phyloP scores from a whole-genome alignment of 2,329 filamentous ascomycete species.

The Ophiostoma ulmi region DNA sequence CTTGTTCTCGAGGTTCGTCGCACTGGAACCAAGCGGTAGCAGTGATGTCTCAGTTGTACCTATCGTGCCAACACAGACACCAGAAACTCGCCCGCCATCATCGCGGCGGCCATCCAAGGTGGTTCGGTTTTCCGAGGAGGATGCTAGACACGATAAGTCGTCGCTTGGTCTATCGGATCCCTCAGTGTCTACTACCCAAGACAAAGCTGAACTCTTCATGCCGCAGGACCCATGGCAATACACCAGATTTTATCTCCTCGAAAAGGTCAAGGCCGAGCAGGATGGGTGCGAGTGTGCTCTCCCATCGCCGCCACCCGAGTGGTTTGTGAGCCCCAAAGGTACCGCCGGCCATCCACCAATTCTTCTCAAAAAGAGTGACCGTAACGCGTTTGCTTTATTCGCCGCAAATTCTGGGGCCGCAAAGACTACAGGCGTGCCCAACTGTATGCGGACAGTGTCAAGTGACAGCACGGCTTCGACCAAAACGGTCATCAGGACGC shows the following conservation, averaged over 20 bases:
- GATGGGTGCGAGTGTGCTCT: conserved; percentile 24
- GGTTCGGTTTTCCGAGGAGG: conserved; percentile 26
- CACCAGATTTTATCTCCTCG: conserved; percentile 23
- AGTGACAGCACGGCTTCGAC: conserved; percentile 18
- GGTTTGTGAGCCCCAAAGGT: conserved; percentile 14
- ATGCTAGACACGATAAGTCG: background rate
- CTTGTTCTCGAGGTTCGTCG: conserved; percentile 25
- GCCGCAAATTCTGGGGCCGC: background rate
- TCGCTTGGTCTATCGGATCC: background rate
- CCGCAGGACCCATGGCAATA: conserved; percentile 26
- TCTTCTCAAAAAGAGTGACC: conserved; percentile 7
- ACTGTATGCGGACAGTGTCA: conserved; percentile 16
- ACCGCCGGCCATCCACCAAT: conserved; percentile 8
- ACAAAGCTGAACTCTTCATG: background rate
- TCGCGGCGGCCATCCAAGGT: conserved; percentile 25
- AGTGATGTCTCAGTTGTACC: background rate
- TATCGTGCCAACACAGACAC: background rate
- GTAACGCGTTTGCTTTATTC: conserved; percentile 13
- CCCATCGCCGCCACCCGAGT: conserved; percentile 19
- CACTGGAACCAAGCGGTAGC: conserved; percentile 14
- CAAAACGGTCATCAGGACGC: background rate
- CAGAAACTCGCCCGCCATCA: background rate
- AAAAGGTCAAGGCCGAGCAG: conserved; percentile 23
- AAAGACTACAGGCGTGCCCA: background rate
- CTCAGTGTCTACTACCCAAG: background rate